A percentile compares a stretch with the other conserved stretches of the same genome.
These are phyloP conservation scores for Fusarium humuli DNA, from an alignment of 2,329 filamentous ascomycete genomes.

Conservation along the genomic window DNA sequence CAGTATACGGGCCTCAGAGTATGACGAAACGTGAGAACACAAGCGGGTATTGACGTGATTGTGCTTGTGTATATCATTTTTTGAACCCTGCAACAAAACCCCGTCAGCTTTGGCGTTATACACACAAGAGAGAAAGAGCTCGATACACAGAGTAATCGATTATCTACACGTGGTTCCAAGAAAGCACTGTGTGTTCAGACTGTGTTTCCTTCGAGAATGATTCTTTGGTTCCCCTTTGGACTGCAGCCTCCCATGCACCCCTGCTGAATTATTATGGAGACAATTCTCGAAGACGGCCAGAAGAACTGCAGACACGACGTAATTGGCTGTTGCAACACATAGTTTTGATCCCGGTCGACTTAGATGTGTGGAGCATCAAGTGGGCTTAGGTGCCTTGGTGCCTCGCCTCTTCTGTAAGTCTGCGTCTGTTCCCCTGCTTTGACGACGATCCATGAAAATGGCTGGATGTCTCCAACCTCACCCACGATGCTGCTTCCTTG, in stretches of 20 bases:
- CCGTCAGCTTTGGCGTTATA: neutral
- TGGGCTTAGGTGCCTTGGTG: constrained; percentile 36
- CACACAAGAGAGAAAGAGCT: neutral
- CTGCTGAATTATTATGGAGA: constrained; percentile 35
- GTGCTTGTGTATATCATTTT: neutral
- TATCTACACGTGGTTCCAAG: constrained; percentile 2
- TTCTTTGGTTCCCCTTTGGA: constrained; percentile 41
- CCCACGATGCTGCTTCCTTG: constrained; percentile 21
- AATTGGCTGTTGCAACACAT: constrained; percentile 20
- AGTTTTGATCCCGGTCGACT: constrained; percentile 9
- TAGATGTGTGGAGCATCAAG: constrained; percentile 14
- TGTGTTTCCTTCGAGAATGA: constrained; percentile 47
- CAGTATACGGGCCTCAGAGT: neutral
- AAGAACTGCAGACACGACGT: constrained; percentile 30
- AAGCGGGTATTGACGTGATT: neutral
- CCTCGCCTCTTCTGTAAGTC: constrained; percentile 38
- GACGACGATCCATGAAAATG: constrained; percentile 37
- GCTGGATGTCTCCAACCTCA: constrained; percentile 21
- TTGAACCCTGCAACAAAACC: neutral
- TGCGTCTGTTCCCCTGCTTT: constrained; percentile 31
- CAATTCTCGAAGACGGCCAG: constrained; percentile 48
- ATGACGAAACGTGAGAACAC: constrained; percentile 2
- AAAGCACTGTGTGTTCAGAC: constrained; percentile 29
- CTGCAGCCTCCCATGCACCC: constrained; percentile 28
- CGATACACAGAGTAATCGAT: neutral